phyloP scores from a whole-genome alignment of 352 stramenopile species.

The Aphanomyces invadans region DNA sequence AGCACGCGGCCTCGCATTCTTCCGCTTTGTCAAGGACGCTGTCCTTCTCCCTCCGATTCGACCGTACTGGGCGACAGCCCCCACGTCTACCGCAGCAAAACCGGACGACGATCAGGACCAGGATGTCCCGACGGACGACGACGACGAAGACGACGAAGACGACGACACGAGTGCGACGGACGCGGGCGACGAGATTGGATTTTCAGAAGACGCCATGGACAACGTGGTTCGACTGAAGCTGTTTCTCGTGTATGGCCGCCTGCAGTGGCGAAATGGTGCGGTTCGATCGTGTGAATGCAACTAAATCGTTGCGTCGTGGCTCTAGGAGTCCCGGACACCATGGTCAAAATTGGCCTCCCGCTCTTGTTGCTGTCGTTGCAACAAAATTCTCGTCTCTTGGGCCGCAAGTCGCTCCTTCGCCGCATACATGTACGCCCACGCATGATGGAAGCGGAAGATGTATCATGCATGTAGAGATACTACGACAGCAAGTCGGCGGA shows the following conservation, averaged over 20 bases:
- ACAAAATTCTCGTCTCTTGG: slow-evolving; percentile 28
- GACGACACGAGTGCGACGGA: slow-evolving; percentile 50
- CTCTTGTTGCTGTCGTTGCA: slow-evolving; percentile 77
- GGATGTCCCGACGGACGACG: slow-evolving; percentile 23
- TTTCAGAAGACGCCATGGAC: slow-evolving; percentile 80
- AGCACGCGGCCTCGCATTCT: slow-evolving; percentile 45
- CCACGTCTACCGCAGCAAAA: slow-evolving; percentile 11
- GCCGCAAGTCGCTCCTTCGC: neutral
- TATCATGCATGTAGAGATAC: slow-evolving; percentile 17
- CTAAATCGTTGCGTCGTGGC: too few relatives aligned
- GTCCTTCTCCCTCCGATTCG: slow-evolving; percentile 66
- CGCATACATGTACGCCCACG: slow-evolving; percentile 2
- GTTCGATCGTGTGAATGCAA: too few relatives aligned
- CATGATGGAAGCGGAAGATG: neutral
- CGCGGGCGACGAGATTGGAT: slow-evolving; percentile 43
- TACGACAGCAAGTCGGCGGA: slow-evolving; percentile 19
- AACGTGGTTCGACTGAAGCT: slow-evolving; percentile 74
- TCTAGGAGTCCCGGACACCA: slow-evolving; percentile 54
- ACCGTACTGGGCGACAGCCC: slow-evolving; percentile 55
- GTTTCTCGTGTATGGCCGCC: slow-evolving; percentile 65
- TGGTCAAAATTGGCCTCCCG: slow-evolving; percentile 75
- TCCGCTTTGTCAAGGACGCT: slow-evolving; percentile 50
- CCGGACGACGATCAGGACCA: slow-evolving; percentile 30
- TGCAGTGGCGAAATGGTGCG: slow-evolving; percentile 33
- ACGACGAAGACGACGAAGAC: slow-evolving; percentile 46